These are phyloP conservation scores for Neonectria coccinea DNA, from an alignment of 2,329 filamentous ascomycete species.

Conservation along the genomic window DNA sequence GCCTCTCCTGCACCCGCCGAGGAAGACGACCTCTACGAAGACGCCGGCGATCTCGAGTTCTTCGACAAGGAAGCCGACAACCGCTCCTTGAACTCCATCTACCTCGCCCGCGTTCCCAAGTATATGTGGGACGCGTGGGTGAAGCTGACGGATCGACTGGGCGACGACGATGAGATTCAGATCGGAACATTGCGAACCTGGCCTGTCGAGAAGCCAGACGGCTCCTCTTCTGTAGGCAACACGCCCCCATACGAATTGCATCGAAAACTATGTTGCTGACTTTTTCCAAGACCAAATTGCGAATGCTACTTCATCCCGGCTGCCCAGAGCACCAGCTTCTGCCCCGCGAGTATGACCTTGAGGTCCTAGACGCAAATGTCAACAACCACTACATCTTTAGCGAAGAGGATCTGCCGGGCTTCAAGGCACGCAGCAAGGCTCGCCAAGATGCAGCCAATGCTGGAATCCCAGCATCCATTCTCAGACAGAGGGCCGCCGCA, in stretches of 20 bases:
- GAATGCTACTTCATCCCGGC: slow-evolving; percentile 75
- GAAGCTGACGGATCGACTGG: slow-evolving; percentile 65
- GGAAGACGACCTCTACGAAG: slow-evolving; percentile 77
- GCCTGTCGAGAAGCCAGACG: slow-evolving; percentile 60
- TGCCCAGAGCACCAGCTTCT: slow-evolving; percentile 76
- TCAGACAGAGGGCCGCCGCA: slow-evolving; percentile 54
- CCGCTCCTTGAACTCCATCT: slow-evolving; percentile 62
- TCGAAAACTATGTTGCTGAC: slow-evolving; percentile 22
- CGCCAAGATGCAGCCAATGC: slow-evolving; percentile 67
- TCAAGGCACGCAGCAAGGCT: slow-evolving; percentile 61
- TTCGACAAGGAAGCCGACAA: slow-evolving; percentile 58
- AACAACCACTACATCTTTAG: slow-evolving; percentile 93
- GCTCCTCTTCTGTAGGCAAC: slow-evolving; percentile 56
- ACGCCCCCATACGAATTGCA: not conserved
- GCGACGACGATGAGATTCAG: slow-evolving; percentile 84
- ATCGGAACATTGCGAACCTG: slow-evolving; percentile 79
- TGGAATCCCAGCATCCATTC: slow-evolving; percentile 69
- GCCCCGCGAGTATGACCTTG: slow-evolving; percentile 90
- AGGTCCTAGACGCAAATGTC: slow-evolving; percentile 72
- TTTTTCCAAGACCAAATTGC: slow-evolving; percentile 52
- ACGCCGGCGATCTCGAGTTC: slow-evolving; percentile 69
- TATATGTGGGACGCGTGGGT: slow-evolving; percentile 86
- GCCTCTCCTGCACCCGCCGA: slow-evolving; percentile 58
- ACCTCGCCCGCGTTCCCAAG: slow-evolving; percentile 82
- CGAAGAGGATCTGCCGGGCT: slow-evolving; percentile 84